These are phyloP conservation scores for Marchantia paleacea DNA, from an alignment of 225 moss, liverwort and hornwort species.

Conservation along the genomic window DNA sequence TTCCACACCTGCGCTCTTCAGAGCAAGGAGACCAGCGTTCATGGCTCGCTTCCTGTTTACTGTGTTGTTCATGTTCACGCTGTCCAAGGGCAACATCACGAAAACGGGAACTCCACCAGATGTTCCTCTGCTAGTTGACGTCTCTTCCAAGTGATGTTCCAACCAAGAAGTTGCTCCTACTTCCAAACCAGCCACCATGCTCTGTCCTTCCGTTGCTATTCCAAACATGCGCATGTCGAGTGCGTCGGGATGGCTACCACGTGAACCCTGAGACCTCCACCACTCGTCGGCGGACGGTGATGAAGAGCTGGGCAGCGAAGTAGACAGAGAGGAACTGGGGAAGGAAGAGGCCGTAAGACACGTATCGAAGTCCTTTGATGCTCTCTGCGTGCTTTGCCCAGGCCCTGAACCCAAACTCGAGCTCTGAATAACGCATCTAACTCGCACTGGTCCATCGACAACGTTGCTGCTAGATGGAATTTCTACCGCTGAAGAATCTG, in stretches of 20 bases:
- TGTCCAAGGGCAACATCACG: slow-evolving; percentile 37
- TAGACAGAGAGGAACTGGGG: not conserved
- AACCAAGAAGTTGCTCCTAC: slow-evolving; percentile 8
- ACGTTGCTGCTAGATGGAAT: not conserved
- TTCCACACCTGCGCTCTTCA: slow-evolving; percentile 39
- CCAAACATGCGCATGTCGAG: slow-evolving; percentile 23
- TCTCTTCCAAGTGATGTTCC: slow-evolving; percentile 24
- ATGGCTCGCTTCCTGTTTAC: slow-evolving; percentile 33
- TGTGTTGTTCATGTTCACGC: slow-evolving; percentile 35
- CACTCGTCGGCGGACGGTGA: slow-evolving; percentile 21
- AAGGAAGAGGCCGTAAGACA: not conserved
- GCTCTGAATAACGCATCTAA: slow-evolving; percentile 17
- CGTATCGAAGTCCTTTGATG: slow-evolving; percentile 6
- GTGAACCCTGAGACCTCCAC: slow-evolving; percentile 24
- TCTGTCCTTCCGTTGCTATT: not conserved
- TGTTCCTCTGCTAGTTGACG: slow-evolving; percentile 26
- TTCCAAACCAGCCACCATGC: not conserved
- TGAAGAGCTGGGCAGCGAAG: not conserved
- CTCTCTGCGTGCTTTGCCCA: slow-evolving; percentile 11
- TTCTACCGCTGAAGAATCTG: slow-evolving; percentile 11
- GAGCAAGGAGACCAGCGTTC: slow-evolving; percentile 26
- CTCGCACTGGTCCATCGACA: slow-evolving; percentile 11
- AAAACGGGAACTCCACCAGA: slow-evolving; percentile 27
- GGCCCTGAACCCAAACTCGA: slow-evolving; percentile 7
- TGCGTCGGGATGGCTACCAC: slow-evolving; percentile 7